Percentiles rank a stretch among this genome's conserved stretches.
phyloP scores from a whole-genome alignment of 441 rosid species.

The Eruca vesicaria region DNA sequence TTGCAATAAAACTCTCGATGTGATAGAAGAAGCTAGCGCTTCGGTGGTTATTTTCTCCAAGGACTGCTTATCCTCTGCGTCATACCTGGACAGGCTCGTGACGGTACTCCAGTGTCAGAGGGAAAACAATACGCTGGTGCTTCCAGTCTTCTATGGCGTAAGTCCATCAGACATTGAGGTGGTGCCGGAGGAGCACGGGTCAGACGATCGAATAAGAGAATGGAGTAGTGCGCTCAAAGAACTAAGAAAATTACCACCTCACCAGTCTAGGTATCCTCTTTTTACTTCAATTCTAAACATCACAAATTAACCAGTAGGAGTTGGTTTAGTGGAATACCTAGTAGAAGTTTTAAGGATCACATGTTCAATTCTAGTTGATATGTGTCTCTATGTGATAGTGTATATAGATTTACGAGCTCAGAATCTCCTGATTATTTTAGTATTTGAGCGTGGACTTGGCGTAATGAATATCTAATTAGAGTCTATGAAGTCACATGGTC shows the following conservation, averaged over 20 bases:
- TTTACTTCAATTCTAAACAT: no score
- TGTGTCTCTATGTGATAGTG: no score
- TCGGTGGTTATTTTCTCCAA: slow-evolving; percentile 6
- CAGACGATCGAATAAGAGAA: neutral
- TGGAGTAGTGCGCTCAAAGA: neutral
- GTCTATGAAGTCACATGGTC: no score
- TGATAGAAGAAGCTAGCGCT: neutral
- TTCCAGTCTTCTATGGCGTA: slow-evolving; percentile 9
- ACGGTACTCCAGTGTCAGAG: neutral
- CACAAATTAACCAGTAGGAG: no score
- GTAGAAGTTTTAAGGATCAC: no score
- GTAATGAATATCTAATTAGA: no score
- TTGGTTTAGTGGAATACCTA: no score
- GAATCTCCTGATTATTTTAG: no score
- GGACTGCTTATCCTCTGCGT: slow-evolving; percentile 1
- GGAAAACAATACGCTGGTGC: neutral
- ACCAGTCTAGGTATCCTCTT: neutral
- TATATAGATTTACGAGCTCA: no score
- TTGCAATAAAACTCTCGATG: neutral
- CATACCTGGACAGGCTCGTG: slow-evolving; percentile 8
- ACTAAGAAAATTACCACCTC: neutral
- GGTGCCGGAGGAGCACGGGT: neutral
- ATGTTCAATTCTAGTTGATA: neutral
- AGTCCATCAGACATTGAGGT: neutral
- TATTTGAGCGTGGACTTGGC: no score